Base-by-base conservation (phyloP, 2,329 filamentous ascomycete genomes). In the Claviceps sp. region DNA sequence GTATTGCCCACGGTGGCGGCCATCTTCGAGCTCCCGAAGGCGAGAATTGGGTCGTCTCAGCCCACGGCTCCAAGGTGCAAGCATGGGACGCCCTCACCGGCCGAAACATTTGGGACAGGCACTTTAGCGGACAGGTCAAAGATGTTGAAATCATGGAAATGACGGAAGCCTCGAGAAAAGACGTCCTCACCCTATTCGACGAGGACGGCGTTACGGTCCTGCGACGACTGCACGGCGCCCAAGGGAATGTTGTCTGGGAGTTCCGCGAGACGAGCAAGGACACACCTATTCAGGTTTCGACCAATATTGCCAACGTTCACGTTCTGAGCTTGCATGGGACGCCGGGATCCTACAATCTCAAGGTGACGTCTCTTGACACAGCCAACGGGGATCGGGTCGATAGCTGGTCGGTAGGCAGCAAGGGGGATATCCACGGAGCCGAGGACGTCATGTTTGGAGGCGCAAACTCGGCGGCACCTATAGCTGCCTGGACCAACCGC, bases 41-140 rank as follows among this genome's bases (percentile, higher is more conserved):
- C 54, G 85, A 91, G 64, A 82, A 85, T 59, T 85, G 84, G 64
- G 72, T 97, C 18, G 77, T 89, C 40, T 85, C 85, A 58, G 89
- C 85, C 1, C 70, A 82, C 40, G 88, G 84, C 16, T 73, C 74
- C 56, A 77, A 78, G 48, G 81, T 96, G 30, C 79, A 85, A 51
- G 79, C 85, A 14, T 97, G 90, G 90, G 85, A 88, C 68, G 88
- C 88, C 38, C 73, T 85, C 48, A 86, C 84, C 60, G 93, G 93
- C 30, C 82, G 85, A 61, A 78, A 86, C 57, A 74, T 81, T 40
- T 98, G 93, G 88, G 79, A 81, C 53, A 75, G 76, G 43, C 71
- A 74, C 47, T 81, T 88, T 53, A 63, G 66, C 6, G 84, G 77
- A 20, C 63, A 64, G 44, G 73, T 85, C 18, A 78, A 76, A 62